phyloP scores from a whole-genome alignment of 1,284 basidiomycete species.

The Filobasidium uniguttulatum region DNA sequence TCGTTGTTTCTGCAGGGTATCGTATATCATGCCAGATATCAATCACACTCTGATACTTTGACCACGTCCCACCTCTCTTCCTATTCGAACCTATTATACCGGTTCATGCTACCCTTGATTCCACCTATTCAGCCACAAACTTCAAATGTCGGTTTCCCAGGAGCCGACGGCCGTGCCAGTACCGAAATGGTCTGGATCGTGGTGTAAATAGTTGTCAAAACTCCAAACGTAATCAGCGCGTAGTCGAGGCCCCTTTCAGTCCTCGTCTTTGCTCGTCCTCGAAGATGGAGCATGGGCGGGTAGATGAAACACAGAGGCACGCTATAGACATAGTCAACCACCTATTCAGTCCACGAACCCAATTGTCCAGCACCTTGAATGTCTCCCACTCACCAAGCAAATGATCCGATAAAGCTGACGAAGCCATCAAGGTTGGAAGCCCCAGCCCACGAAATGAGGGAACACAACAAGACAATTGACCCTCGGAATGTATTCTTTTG shows the following conservation, averaged over 20 bases:
- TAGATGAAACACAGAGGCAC: conserved; percentile 90
- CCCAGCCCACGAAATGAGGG: conserved; percentile 65
- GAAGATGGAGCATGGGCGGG: conserved; percentile 85
- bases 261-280: conserved; percentile 63
- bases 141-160: too few relatives aligned
- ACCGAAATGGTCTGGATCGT: conserved; percentile 34
- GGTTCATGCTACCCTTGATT: neutral
- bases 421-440: conserved; percentile 93
- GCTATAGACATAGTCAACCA: conserved; percentile 38
- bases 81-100: neutral
- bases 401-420: conserved; percentile 81
- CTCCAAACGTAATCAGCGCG: conserved; percentile 65
- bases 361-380: neutral
- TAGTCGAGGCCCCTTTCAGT: conserved; percentile 61
- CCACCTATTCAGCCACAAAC: too few relatives aligned
- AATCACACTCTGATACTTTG: neutral
- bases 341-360: conserved; percentile 3
- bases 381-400: conserved; percentile 65
- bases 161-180: conserved; percentile 21
- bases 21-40: neutral
- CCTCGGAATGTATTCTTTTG: conserved; percentile 85
- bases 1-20: too few relatives aligned
- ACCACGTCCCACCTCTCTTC: neutral
- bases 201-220: conserved; percentile 70
- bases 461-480: conserved; percentile 58